A percentile compares a stretch with the other conserved stretches of the same genome.
These are phyloP conservation scores for Starmerella powellii DNA, from an alignment of 805 yeast species.

Conservation along the genomic window DNA sequence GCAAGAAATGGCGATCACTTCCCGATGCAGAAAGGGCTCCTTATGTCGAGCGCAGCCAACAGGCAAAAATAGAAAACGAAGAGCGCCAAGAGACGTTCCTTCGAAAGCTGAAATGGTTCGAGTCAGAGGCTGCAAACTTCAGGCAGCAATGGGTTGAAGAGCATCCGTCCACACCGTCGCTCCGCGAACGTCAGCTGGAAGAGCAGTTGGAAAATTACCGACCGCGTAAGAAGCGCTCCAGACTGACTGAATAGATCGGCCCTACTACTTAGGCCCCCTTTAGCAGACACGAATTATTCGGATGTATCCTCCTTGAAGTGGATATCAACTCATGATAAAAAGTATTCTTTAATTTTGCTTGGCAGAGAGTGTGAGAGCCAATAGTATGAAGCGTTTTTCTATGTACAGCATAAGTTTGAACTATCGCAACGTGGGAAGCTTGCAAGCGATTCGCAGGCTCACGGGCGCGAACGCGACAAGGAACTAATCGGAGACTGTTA, in stretches of 20 bases:
- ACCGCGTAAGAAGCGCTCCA: constrained; percentile 14
- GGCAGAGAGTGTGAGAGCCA: no score
- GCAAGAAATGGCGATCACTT: constrained; percentile 33
- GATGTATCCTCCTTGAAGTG: no score
- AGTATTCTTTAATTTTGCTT: no score
- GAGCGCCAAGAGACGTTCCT: constrained; percentile 28
- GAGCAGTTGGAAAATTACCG: constrained; percentile 10
- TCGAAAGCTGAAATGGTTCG: constrained; percentile 27
- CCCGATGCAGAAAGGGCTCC: constrained; percentile 31
- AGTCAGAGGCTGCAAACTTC: constrained; percentile 31
- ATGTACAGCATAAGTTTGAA: background rate
- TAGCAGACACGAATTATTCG: no score
- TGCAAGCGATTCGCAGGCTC: no score
- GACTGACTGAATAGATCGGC: constrained; percentile 11
- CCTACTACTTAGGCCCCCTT: no score
- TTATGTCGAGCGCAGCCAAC: constrained; percentile 28
- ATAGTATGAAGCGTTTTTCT: background rate
- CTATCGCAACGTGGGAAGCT: background rate
- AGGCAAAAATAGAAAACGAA: constrained; percentile 28
- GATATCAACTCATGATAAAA: no score
- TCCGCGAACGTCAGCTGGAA: constrained; percentile 21
- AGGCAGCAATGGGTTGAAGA: constrained; percentile 31
- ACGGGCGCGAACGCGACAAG: no score
- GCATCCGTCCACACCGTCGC: constrained; percentile 23
- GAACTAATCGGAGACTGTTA: no score